phyloP scores from a whole-genome alignment of 441 rosid genomes.

The Adansonia gregorii region DNA sequence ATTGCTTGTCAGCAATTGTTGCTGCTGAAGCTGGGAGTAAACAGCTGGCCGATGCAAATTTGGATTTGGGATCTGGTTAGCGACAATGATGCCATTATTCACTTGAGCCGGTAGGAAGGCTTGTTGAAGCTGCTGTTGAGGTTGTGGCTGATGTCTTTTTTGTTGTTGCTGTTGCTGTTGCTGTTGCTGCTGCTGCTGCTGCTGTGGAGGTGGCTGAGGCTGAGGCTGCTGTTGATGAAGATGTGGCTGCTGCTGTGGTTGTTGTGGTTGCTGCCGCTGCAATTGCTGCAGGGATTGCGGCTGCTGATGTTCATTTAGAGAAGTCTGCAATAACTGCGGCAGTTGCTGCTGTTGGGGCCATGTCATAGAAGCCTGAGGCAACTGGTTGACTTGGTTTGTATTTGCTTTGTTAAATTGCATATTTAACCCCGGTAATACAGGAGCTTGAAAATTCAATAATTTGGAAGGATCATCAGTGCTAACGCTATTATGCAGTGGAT shows the following conservation, averaged over 20 bases:
- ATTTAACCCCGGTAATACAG: constrained; percentile 55
- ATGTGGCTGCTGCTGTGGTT: constrained; percentile 40
- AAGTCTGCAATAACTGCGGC: constrained; percentile 60
- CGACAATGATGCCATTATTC: constrained; percentile 34
- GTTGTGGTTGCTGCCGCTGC: constrained; percentile 41
- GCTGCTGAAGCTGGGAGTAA: constrained; percentile 75
- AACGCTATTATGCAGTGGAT: constrained; percentile 56
- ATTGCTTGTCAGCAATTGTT: constrained; percentile 52
- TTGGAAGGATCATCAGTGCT: constrained; percentile 80
- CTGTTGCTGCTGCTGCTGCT: constrained; percentile 33
- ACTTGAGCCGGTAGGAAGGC: constrained; percentile 55
- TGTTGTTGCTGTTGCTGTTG: constrained; percentile 44
- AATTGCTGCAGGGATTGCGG: constrained; percentile 48
- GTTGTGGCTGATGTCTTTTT: constrained; percentile 40
- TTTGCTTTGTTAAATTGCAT: constrained; percentile 75
- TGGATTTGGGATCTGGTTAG: constrained; percentile 53
- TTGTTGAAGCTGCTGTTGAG: constrained; percentile 45
- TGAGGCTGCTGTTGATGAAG: constrained; percentile 35
- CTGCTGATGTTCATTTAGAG: constrained; percentile 54
- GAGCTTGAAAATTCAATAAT: constrained; percentile 81
- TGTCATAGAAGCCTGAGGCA: constrained; percentile 62
- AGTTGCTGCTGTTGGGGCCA: constrained; percentile 91
- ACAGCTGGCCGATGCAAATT: constrained; percentile 52
- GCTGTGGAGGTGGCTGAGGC: constrained; percentile 37
- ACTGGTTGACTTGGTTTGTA: constrained; percentile 55